Evolutionary conservation across 2,329 filamentous ascomycete genomes (phyloP).

Genomic region (Aspergillus thermomutatus): DNA sequence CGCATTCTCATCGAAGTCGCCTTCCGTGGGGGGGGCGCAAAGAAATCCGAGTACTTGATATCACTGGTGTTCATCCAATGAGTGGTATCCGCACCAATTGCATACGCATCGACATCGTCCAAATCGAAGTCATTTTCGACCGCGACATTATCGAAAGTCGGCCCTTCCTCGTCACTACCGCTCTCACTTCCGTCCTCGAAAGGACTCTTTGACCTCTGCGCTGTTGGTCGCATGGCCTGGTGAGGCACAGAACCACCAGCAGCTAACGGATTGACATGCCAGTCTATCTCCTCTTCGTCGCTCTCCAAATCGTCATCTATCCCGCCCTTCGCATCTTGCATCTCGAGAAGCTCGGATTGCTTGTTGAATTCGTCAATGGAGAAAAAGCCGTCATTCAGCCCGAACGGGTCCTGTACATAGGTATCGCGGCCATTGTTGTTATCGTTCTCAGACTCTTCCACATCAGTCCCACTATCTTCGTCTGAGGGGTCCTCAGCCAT

Average conservation of each 20-base stretch:
- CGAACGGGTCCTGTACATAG: constrained; percentile 70
- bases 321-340: constrained; percentile 75
- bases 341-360: constrained; percentile 84
- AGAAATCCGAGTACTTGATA: constrained; percentile 89
- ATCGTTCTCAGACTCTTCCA: constrained; percentile 25
- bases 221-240: constrained; percentile 3
- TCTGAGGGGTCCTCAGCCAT: constrained; percentile 4
- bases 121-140: constrained; percentile 63
- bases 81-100: constrained; percentile 56
- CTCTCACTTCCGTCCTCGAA: constrained; percentile 57
- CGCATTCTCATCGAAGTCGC: constrained; percentile 53
- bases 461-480: constrained; percentile 20
- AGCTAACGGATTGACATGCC: constrained; percentile 72
- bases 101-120: constrained; percentile 56
- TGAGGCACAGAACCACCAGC: constrained; percentile 13
- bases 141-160: constrained; percentile 78
- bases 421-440: constrained; percentile 43
- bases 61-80: constrained; percentile 75
- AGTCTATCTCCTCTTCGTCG: constrained; percentile 81
- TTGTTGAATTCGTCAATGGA: constrained; percentile 97
- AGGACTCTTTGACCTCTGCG: constrained; percentile 13
- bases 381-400: constrained; percentile 96
- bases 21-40: constrained; percentile 78
- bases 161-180: constrained; percentile 63
- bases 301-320: constrained; percentile 69